Evolutionary conservation across 2,329 filamentous ascomycete genomes (phyloP), one percentile per base, ranked within the genome.

Genomic region (Macrophomina phaseolina): DNA sequence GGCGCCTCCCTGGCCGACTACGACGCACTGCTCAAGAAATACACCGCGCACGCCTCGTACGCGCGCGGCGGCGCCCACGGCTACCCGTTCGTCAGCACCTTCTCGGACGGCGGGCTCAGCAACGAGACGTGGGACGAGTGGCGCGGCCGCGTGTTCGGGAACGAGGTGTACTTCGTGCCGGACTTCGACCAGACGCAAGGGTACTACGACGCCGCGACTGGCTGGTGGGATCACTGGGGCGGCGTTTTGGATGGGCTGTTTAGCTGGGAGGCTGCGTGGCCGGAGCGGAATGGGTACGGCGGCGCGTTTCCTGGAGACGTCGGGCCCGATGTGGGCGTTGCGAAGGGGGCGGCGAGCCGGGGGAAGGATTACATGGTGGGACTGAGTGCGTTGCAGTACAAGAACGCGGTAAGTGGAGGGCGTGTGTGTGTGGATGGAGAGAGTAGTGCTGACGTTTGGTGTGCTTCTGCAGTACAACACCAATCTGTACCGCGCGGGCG

Each of bases 221-320:
- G 48, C 1, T 77, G 73, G 68, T 74, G 75, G 68, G 62, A 70
- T 32, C 71, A 70, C 40, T 80, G 77, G 75, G 71, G 71, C 34
- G 69, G 69, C 62, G 70, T 73, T 1, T 61, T 80, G 16, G 77
- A 80, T 64, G 77, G 78, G 8, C 68, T 79, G 4, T 79, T 79
- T 65, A 78, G 72, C 70, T 80, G 78, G 78, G 78, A 80, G 70
- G 73, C 75, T 1, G 71, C 75, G 30, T 80, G 78, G 78, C 76
- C 78, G 1, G 52, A 38, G 6, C 16, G 58, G 2, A 70, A 69
- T 23, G 49, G 49, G 14, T 32, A 52, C 2, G 61, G 61, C 3
- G 71, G 74, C 38, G 67, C 46, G 1, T 67, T 58, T 30, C 71
- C 72, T 7, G 68, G 68, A 4, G 76, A 77, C 49, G 73, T 75